These are phyloP conservation scores for Gyrodon lividus DNA, from an alignment of 768 basidiomycete species.

Conservation along the genomic window DNA sequence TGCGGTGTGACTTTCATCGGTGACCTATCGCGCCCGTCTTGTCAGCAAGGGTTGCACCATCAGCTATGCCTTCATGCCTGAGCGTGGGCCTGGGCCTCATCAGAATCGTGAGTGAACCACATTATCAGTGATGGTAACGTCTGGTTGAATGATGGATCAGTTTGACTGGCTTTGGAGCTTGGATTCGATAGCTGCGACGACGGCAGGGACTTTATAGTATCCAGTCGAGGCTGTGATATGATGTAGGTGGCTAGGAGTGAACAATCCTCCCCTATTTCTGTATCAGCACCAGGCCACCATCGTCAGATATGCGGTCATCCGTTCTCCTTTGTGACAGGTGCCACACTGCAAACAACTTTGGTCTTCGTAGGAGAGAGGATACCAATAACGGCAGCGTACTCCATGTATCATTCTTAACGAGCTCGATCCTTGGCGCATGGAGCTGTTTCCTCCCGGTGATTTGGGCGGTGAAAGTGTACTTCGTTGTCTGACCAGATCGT, in stretches of 20 bases:
- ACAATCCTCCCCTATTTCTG: too few relatives aligned
- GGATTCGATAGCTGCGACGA: too few relatives aligned
- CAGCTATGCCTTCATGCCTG: slow-evolving; percentile 2
- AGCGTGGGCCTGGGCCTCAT: slow-evolving; percentile 23
- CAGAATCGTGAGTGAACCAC: slow-evolving; percentile 24
- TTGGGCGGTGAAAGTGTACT: too few relatives aligned
- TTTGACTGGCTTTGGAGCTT: neutral
- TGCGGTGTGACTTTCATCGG: slow-evolving; percentile 13
- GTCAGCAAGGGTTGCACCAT: neutral
- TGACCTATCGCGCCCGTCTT: slow-evolving; percentile 15
- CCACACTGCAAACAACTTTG: too few relatives aligned
- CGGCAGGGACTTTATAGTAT: neutral
- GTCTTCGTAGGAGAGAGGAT: neutral
- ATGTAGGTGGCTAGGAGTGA: too few relatives aligned
- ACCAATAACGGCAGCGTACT: neutral
- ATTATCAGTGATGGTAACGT: slow-evolving; percentile 18
- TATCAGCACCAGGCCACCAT: too few relatives aligned
- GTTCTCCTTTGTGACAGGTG: too few relatives aligned
- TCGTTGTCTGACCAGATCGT: too few relatives aligned
- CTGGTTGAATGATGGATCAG: too few relatives aligned
- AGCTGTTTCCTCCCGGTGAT: too few relatives aligned
- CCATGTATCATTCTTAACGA: too few relatives aligned
- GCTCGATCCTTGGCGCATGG: too few relatives aligned
- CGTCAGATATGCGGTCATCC: neutral
- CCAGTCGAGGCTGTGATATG: neutral